A percentile compares a stretch with the other conserved stretches of the same genome.
phyloP scores from a whole-genome alignment of 2,329 filamentous ascomycete species.

The Fusarium sterilihyphosum region DNA sequence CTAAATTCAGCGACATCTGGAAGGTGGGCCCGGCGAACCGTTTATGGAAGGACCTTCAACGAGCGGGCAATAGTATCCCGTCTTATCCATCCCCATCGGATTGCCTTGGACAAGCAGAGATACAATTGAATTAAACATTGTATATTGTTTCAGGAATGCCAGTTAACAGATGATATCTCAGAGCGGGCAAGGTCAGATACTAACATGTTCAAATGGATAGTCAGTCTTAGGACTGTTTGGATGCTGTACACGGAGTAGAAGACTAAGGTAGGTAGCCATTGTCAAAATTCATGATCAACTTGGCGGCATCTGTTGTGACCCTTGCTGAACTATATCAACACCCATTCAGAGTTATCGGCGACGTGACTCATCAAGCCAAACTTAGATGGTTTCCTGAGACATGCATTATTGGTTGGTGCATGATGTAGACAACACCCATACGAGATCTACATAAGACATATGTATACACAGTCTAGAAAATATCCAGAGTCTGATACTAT shows the following conservation, averaged over 20 bases:
- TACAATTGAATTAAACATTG: background rate
- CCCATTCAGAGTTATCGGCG: background rate
- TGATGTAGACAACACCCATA: background rate
- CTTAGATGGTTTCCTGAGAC: background rate
- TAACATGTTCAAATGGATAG: background rate
- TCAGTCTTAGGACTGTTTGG: too few relatives aligned
- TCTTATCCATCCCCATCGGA: background rate
- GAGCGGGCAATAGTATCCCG: background rate
- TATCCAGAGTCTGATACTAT: background rate
- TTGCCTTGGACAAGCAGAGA: background rate
- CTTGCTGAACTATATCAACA: background rate
- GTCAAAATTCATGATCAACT: background rate
- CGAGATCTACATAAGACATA: background rate
- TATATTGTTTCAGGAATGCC: background rate
- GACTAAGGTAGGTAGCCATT: background rate
- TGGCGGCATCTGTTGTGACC: background rate
- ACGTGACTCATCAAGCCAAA: conserved; percentile 9
- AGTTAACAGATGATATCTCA: background rate
- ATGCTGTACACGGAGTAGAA: background rate
- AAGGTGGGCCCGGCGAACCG: conserved; percentile 16
- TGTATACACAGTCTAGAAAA: background rate
- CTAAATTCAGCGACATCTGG: background rate
- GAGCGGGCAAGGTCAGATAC: background rate
- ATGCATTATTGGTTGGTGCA: background rate
- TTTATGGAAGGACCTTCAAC: conserved; percentile 22